phyloP scores from a whole-genome alignment of 352 stramenopile genomes.

The Globisporangium mamillatum region DNA sequence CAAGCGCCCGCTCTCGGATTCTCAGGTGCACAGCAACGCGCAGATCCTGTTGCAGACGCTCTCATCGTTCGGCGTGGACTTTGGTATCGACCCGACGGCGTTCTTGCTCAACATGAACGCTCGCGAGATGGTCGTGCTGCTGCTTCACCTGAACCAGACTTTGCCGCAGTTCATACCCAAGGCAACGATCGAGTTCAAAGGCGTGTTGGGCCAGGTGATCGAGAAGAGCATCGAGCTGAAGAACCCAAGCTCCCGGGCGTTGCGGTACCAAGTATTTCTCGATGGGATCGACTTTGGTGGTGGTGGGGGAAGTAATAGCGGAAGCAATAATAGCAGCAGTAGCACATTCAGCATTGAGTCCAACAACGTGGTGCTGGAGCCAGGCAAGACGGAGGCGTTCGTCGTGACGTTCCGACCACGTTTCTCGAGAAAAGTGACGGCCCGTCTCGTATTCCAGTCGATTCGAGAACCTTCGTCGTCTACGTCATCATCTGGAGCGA shows the following conservation, averaged over 20 bases:
- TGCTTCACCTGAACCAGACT: constrained; percentile 90
- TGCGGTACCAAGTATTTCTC: constrained; percentile 90
- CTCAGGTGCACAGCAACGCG: constrained; percentile 60
- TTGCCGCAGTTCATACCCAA: constrained; percentile 92
- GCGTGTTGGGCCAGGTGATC: constrained; percentile 79
- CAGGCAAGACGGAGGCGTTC: constrained; percentile 69
- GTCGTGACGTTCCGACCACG: constrained; percentile 78
- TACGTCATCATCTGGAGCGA: constrained; percentile 35
- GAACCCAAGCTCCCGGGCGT: constrained; percentile 80
- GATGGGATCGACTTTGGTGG: constrained; percentile 32
- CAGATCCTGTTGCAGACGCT: constrained; percentile 59
- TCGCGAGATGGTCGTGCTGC: constrained; percentile 77
- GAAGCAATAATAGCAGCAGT: constrained; percentile 7
- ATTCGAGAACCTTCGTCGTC: constrained; percentile 36
- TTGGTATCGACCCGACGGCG: constrained; percentile 53
- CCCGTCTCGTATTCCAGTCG: constrained; percentile 87
- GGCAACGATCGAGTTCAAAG: constrained; percentile 91
- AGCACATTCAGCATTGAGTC: constrained; percentile 76
- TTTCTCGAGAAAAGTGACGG: constrained; percentile 84
- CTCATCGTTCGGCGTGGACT: constrained; percentile 68
- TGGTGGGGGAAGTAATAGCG: not conserved
- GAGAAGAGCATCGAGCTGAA: constrained; percentile 93
- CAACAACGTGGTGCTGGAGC: constrained; percentile 70
- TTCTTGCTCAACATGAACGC: constrained; percentile 60
- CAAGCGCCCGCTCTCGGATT: constrained; percentile 19